These are phyloP conservation scores for Colletotrichum tropicale DNA, from an alignment of 2,329 filamentous ascomycete genomes.

Conservation along the genomic window DNA sequence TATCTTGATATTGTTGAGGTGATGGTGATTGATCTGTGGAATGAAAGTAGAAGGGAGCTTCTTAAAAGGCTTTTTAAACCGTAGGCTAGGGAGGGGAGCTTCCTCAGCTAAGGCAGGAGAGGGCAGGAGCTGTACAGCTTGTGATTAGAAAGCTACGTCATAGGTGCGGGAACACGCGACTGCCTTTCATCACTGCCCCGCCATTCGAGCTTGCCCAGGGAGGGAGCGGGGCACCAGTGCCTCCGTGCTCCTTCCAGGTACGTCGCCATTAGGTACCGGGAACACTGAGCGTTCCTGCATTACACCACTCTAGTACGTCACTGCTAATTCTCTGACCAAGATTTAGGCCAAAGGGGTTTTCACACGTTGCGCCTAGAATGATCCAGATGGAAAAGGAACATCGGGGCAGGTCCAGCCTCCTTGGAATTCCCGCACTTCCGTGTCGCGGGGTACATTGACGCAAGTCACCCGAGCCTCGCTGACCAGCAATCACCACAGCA, in stretches of 20 bases:
- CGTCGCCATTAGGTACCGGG: slow-evolving; percentile 12
- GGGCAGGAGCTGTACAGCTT: slow-evolving; percentile 14
- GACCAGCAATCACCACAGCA: not conserved
- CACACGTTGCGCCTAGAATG: slow-evolving; percentile 17
- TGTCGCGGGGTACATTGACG: not conserved
- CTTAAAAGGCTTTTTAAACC: slow-evolving; percentile 1
- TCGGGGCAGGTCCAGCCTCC: not conserved
- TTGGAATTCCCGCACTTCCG: not conserved
- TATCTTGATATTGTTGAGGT: slow-evolving; percentile 4
- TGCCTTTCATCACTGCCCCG: slow-evolving; percentile 21
- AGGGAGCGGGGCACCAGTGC: slow-evolving; percentile 14
- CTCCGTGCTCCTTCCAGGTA: slow-evolving; percentile 12
- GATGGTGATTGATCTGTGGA: slow-evolving; percentile 3
- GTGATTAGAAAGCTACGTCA: slow-evolving; percentile 23
- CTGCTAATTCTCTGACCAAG: slow-evolving; percentile 11
- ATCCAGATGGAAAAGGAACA: slow-evolving; percentile 10
- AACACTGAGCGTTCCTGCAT: slow-evolving; percentile 21
- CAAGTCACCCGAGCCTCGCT: not conserved
- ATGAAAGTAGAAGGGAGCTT: not conserved
- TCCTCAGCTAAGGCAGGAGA: not conserved
- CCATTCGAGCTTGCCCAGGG: slow-evolving; percentile 17
- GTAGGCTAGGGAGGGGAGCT: slow-evolving; percentile 5
- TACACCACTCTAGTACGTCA: slow-evolving; percentile 15
- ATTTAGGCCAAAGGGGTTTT: slow-evolving; percentile 8
- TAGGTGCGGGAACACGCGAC: slow-evolving; percentile 21